These are phyloP conservation scores for Candida nonsorbophila DNA, from an alignment of 805 yeast species.

Conservation along the genomic window DNA sequence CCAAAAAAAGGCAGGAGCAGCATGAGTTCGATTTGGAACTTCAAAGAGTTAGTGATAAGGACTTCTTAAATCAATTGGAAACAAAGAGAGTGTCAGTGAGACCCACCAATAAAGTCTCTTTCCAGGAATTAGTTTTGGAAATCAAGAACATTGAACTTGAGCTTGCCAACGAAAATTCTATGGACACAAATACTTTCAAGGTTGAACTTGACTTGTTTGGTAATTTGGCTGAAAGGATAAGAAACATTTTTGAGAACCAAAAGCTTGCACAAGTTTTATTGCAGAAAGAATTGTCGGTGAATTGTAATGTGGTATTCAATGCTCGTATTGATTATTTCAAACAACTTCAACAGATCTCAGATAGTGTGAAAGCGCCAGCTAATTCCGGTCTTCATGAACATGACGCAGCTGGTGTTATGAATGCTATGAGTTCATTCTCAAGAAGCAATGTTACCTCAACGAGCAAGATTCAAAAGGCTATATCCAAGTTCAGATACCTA, in stretches of 20 bases:
- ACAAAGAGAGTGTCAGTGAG: conserved; percentile 17
- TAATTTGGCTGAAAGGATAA: conserved; percentile 15
- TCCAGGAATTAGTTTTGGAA: conserved; percentile 27
- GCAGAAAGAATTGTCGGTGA: conserved; percentile 45
- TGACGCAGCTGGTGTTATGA: conserved; percentile 3
- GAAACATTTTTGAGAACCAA: conserved; percentile 37
- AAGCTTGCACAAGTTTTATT: conserved; percentile 33
- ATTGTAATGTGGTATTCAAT: conserved; percentile 65
- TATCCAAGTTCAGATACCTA: conserved; percentile 32
- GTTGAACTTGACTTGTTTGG: conserved; percentile 15
- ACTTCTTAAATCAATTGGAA: conserved; percentile 19
- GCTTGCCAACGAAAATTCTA: conserved; percentile 14
- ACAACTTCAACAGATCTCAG: conserved; percentile 82
- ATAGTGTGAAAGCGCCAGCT: conserved; percentile 53
- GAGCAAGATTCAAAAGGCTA: conserved; percentile 18
- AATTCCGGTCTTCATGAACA: conserved; percentile 13
- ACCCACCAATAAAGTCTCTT: conserved; percentile 23
- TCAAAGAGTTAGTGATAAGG: conserved; percentile 18
- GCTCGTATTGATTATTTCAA: conserved; percentile 76
- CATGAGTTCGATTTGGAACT: conserved; percentile 17
- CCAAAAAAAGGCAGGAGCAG: conserved; percentile 15
- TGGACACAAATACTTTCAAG: conserved; percentile 7
- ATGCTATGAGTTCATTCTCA: not conserved
- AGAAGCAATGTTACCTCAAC: conserved; percentile 1
- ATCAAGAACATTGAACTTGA: conserved; percentile 22